Base-by-base conservation (phyloP, 352 stramenopile species). In the Globisporangium uncinulatum region DNA sequence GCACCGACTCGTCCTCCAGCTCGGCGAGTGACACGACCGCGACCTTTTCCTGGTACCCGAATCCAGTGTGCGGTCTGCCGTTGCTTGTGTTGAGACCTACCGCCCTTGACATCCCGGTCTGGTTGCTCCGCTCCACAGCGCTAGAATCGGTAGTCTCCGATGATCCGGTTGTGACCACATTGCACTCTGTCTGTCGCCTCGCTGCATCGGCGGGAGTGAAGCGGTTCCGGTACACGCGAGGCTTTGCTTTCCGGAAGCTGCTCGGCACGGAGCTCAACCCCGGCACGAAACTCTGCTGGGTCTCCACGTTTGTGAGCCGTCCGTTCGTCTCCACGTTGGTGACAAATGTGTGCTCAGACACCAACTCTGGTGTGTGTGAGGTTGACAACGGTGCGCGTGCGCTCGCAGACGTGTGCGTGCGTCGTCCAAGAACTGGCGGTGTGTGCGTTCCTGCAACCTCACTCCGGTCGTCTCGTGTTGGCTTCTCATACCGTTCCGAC, bases 201-300 rank as follows among this genome's bases (percentile, higher is more conserved):
- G 63, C 44, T 1, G 71, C 63, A 21, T 79, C 47, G 5, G 65
- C 49, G 29, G 69, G 64, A 51, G 64, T 71, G 8, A 71, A 67
- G 29, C 41, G 51, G 43, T 41, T 76, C 20, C 71, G 66, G 54
- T 90, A 90, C 0, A 87, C 46, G 14, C 67, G 70, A 31, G 80
- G 77, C 29, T 79, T 86, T 11, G 70, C 64, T 47, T 76, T 69
- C 29, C 68, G 65, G 52, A 90, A 90, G 60, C 69, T 74, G 44
- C 80, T 87, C n/a, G 72, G 76, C 5, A 88, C 61, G 14, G 77
- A 82, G 52, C 74, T 78, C 56, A 71, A 63, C 10, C 63, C 63
- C 0, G 76, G 72, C 0, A 69, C 55, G 53, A 69, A 77, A 9
- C 13, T 57, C 32, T 36, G 19, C n/a, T 34, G 14, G 1, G 47